Percentiles rank a stretch among this genome's conserved stretches.
These are phyloP conservation scores for Fusarium stilboides DNA, from an alignment of 2,329 filamentous ascomycete species.

Conservation along the genomic window DNA sequence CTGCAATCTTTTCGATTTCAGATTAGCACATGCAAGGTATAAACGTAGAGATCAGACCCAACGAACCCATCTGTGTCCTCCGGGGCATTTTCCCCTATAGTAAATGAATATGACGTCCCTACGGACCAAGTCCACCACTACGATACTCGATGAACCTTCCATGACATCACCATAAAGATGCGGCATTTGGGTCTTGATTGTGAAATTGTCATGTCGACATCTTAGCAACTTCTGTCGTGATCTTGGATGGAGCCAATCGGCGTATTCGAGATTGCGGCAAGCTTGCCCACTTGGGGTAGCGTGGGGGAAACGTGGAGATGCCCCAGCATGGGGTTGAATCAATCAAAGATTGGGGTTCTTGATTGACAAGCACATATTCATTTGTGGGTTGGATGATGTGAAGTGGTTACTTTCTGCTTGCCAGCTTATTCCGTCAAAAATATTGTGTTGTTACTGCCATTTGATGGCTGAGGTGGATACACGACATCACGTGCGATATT, in stretches of 20 bases:
- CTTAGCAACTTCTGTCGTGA: conserved; percentile 31
- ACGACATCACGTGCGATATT: too few species aligned
- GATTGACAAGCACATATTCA: too few species aligned
- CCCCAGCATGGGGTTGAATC: neutral
- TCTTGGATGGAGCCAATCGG: conserved; percentile 5
- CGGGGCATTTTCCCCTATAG: neutral
- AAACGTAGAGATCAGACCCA: neutral
- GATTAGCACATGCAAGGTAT: neutral
- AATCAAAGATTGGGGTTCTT: neutral
- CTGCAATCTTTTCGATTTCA: neutral
- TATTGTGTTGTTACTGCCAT: too few species aligned
- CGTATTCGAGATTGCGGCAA: neutral
- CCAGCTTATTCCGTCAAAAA: too few species aligned
- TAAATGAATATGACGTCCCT: neutral
- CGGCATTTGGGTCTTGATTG: neutral
- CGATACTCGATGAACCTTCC: fast-evolving
- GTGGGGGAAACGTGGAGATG: neutral
- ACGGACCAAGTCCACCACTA: neutral
- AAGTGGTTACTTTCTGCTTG: too few species aligned
- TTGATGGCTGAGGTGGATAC: too few species aligned
- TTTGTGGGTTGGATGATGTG: too few species aligned
- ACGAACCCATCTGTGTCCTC: neutral
- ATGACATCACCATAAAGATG: conserved; percentile 20
- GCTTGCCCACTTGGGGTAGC: conserved; percentile 1
- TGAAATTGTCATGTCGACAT: conserved; percentile 30